These are phyloP conservation scores for Colletotrichum sp. DNA, from an alignment of 2,329 filamentous ascomycete genomes.

Conservation along the genomic window DNA sequence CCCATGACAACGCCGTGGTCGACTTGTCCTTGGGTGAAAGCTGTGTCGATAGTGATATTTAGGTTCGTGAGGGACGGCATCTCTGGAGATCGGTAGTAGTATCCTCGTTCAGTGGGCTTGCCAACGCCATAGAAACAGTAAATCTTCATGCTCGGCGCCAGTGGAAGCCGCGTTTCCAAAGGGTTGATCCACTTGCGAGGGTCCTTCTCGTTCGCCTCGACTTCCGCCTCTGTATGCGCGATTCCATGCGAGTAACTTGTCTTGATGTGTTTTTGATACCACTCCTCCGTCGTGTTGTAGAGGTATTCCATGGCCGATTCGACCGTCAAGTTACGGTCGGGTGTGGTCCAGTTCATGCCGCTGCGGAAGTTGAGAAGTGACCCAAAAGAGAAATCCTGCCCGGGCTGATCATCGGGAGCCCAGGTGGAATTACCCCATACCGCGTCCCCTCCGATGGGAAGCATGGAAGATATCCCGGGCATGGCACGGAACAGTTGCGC, in stretches of 20 bases:
- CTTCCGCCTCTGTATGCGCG: slow-evolving; percentile 77
- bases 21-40: slow-evolving; percentile 60
- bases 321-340: slow-evolving; percentile 80
- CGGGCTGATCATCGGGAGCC: slow-evolving; percentile 84
- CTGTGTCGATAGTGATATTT: slow-evolving; percentile 76
- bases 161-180: slow-evolving; percentile 83
- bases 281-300: slow-evolving; percentile 77
- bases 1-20: slow-evolving; percentile 96
- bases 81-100: slow-evolving; percentile 82
- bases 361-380: slow-evolving; percentile 83
- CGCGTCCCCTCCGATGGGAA: slow-evolving; percentile 89
- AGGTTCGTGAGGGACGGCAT: slow-evolving; percentile 67
- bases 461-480: slow-evolving; percentile 96
- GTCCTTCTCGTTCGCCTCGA: slow-evolving; percentile 80
- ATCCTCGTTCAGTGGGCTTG: slow-evolving; percentile 90
- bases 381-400: slow-evolving; percentile 76
- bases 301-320: slow-evolving; percentile 79
- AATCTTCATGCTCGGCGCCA: slow-evolving; percentile 88
- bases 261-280: slow-evolving; percentile 79
- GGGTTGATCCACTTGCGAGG: slow-evolving; percentile 93
- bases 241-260: slow-evolving; percentile 87
- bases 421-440: slow-evolving; percentile 92
- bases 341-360: slow-evolving; percentile 65
- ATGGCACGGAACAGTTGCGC: slow-evolving; percentile 95
- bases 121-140: slow-evolving; percentile 98